Evolutionary conservation across 2,329 filamentous ascomycete species (phyloP), one percentile per base, ranked within the genome.

Genomic region (Trichoderma arundinaceum): DNA sequence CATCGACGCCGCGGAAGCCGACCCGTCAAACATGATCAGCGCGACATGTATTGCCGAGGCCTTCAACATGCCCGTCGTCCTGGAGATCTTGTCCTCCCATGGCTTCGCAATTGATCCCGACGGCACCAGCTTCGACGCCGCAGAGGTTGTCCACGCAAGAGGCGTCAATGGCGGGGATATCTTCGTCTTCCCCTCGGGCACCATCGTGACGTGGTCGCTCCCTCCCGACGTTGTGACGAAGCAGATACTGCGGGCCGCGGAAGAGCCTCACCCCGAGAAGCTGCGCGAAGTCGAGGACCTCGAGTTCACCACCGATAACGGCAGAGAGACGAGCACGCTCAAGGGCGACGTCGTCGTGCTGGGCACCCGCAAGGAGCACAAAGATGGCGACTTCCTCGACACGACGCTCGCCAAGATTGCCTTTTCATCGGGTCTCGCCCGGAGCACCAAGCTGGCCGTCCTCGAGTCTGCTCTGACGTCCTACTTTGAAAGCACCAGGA

Each of bases 131-230:
- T 88, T 90, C 70, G 86, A 88, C 69, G 79, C 82, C 53, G 81
- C 82, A 69, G 86, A 89, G 72, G 86, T 90, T 6, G 84, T 90
- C 56, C 87, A 90, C 72, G 87, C 86, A 7, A 80, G 86, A 59
- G 82, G 83, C 8, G 81, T 84, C 66, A 85, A 87, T 74, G 83
- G 87, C 66, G 94, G 93, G 39, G 95, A 99, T 78, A 88, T 98
- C 58, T 98, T 98, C 74, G 89, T 99, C 65, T 99, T 99, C 71
- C 93, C 94, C 8, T 97, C 94, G 0, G 95, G 95, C 10, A 96
- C 94, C 12, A 86, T 98, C 7, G 95, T 98, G 6, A 90, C 92
- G 28, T 99, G 95, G 95, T 91, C 92, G 5, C 83, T 97, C 1
- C 89, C 92, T 0, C 86, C 92, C 67, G 87, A 90, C 65, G 86